A percentile compares a stretch with the other conserved stretches of the same genome.
These are phyloP conservation scores for Pseudocercospora vitis DNA, from an alignment of 2,329 filamentous ascomycete species.

Conservation along the genomic window DNA sequence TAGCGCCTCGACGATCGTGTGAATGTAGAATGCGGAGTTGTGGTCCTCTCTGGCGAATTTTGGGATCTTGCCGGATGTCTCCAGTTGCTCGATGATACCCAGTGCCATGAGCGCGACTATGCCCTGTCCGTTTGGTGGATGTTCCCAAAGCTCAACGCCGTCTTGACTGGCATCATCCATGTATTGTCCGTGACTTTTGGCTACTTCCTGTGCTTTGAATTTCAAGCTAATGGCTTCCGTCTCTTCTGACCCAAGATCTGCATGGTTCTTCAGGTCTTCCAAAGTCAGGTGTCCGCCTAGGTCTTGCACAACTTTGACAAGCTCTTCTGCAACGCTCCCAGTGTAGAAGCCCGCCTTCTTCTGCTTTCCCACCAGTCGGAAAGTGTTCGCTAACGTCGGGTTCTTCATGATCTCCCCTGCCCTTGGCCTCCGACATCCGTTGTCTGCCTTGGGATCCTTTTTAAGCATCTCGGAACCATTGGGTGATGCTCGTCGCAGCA, in stretches of 20 bases:
- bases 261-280: slow-evolving; percentile 77
- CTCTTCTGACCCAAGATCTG: slow-evolving; percentile 71
- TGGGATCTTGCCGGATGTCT: slow-evolving; percentile 71
- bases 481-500: slow-evolving; percentile 71
- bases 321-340: slow-evolving; percentile 75
- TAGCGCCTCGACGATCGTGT: slow-evolving; percentile 83
- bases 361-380: slow-evolving; percentile 72
- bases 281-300: slow-evolving; percentile 76
- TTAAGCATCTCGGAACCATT: slow-evolving; percentile 89
- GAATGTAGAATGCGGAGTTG: slow-evolving; percentile 73
- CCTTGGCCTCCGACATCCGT: slow-evolving; percentile 71
- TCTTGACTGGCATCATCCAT: slow-evolving; percentile 49
- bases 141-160: slow-evolving; percentile 87
- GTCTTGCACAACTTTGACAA: slow-evolving; percentile 74
- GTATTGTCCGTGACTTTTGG: slow-evolving; percentile 46
- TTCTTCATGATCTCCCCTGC: slow-evolving; percentile 90
- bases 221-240: slow-evolving; percentile 79
- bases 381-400: slow-evolving; percentile 75
- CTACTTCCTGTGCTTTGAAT: slow-evolving; percentile 56
- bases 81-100: slow-evolving; percentile 84
- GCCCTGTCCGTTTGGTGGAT: slow-evolving; percentile 93
- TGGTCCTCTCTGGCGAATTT: slow-evolving; percentile 70
- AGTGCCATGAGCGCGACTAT: slow-evolving; percentile 93
- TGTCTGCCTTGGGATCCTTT: slow-evolving; percentile 63
- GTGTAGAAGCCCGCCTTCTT: slow-evolving; percentile 91